phyloP scores from a whole-genome alignment of 106 monocot species.

The Dioscorea dumetorum region DNA sequence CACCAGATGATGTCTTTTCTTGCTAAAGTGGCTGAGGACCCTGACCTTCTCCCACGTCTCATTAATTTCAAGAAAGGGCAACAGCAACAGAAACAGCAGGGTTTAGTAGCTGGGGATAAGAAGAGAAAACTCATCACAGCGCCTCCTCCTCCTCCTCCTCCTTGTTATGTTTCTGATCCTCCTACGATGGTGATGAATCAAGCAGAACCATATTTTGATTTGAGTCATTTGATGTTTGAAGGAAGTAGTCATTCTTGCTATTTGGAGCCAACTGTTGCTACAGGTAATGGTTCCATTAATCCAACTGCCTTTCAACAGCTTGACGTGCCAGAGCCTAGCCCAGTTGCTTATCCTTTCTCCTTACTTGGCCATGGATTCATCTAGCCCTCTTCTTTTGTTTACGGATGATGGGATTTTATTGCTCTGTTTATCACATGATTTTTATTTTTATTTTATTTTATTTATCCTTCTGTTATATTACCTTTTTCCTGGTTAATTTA shows the following conservation, averaged over 20 bases:
- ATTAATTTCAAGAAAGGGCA: slow-evolving; percentile 13
- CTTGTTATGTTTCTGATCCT: not conserved
- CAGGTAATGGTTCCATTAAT: not conserved
- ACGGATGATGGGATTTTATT: not conserved
- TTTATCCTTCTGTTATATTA: not conserved
- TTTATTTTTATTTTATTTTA: not conserved
- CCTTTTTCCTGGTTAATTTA: not conserved
- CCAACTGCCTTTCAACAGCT: not conserved
- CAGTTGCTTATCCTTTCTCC: slow-evolving; percentile 16
- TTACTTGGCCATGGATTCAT: slow-evolving; percentile 15
- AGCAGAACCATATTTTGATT: not conserved
- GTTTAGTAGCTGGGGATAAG: slow-evolving; percentile 3
- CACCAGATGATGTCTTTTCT: slow-evolving; percentile 66
- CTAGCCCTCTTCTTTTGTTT: not conserved
- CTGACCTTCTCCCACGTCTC: slow-evolving; percentile 30
- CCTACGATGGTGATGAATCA: not conserved
- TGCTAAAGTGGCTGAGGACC: slow-evolving; percentile 35
- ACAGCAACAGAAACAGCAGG: not conserved
- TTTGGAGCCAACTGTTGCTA: no score
- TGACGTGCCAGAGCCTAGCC: not conserved
- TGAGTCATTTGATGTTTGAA: not conserved
- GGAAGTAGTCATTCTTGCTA: not conserved
- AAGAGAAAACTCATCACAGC: slow-evolving; percentile 3
- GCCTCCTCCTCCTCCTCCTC: not conserved
- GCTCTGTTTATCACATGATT: not conserved